Percentiles rank a stretch among this genome's conserved stretches.
Evolutionary conservation across 148 eudicot genomes (phyloP).

Genomic region (Mesembryanthemum crystallinum): DNA sequence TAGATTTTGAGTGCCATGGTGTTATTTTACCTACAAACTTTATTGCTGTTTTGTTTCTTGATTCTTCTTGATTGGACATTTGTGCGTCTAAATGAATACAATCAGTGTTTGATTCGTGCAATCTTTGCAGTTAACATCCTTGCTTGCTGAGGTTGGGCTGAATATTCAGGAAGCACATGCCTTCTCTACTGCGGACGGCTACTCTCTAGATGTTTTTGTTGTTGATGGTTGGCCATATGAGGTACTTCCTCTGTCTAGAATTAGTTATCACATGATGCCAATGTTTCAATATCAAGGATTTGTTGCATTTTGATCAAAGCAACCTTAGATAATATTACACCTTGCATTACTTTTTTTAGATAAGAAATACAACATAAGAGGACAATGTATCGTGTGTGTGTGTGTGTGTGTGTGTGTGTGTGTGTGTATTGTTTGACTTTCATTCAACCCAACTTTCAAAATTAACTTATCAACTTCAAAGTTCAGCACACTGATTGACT

Average conservation of each 20-base stretch:
- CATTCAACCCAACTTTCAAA: not conserved
- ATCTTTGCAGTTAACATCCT: conserved; percentile 66
- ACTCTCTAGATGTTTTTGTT: conserved; percentile 77
- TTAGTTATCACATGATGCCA: no score
- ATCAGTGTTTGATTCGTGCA: conserved; percentile 20
- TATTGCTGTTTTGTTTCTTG: not conserved
- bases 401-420: no score
- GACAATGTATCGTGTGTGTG: no score
- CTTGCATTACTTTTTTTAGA: no score
- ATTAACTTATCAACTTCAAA: conserved; percentile 4
- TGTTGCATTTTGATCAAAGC: no score
- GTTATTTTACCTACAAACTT: not conserved
- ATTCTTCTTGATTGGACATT: not conserved
- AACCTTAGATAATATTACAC: no score
- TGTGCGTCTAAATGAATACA: not conserved
- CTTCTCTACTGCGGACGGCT: conserved; percentile 75
- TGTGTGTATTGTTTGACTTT: no score
- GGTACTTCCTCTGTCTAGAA: conserved; percentile 31
- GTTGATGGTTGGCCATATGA: conserved; percentile 87
- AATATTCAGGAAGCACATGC: conserved; percentile 91
- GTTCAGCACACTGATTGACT: conserved; percentile 7
- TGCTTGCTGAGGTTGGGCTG: conserved; percentile 71
- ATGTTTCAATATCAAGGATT: no score
- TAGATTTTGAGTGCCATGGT: not conserved
- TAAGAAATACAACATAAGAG: no score